Conservation (phyloP, 495 filamentous ascomycete species). For the Daldinia caldariorum region DNA sequence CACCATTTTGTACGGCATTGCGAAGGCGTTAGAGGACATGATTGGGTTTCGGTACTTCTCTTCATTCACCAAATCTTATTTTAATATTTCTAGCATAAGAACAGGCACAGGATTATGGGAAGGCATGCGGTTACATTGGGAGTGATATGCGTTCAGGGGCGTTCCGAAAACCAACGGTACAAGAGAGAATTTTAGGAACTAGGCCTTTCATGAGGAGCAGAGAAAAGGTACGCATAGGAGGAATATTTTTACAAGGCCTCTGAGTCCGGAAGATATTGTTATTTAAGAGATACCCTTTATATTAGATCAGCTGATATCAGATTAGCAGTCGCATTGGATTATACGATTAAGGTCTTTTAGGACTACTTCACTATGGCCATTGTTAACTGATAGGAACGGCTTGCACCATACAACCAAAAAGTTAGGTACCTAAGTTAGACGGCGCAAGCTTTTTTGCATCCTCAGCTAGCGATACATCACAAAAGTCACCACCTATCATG, state of each 20-base stretch:
- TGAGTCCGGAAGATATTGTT: slow-evolving; percentile 8
- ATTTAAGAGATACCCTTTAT: slow-evolving; percentile 41
- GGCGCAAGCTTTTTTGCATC: neutral
- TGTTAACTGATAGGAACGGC: neutral
- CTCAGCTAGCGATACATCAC: slow-evolving; percentile 8
- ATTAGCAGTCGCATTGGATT: slow-evolving; percentile 4
- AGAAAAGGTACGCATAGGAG: slow-evolving; percentile 8
- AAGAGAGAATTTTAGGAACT: slow-evolving; percentile 1
- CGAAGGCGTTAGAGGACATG: slow-evolving; percentile 18
- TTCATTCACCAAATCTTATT: slow-evolving; percentile 1
- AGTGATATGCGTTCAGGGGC: slow-evolving; percentile 28
- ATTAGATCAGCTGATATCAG: neutral
- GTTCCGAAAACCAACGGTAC: slow-evolving; percentile 6
- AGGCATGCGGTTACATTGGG: slow-evolving; percentile 27
- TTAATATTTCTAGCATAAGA: slow-evolving; percentile 23
- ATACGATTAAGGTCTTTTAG: neutral
- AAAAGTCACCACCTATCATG: slow-evolving; percentile 7
- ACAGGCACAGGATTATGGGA: slow-evolving; percentile 19
- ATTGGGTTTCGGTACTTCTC: slow-evolving; percentile 14
- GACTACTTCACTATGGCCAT: neutral
- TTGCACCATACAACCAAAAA: neutral
- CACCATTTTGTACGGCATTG: slow-evolving; percentile 6
- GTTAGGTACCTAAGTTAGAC: neutral
- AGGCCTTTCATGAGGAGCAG: neutral
- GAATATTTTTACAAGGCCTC: neutral